These are phyloP conservation scores for Clathrus columnatus DNA, from an alignment of 768 basidiomycete genomes.

Conservation along the genomic window DNA sequence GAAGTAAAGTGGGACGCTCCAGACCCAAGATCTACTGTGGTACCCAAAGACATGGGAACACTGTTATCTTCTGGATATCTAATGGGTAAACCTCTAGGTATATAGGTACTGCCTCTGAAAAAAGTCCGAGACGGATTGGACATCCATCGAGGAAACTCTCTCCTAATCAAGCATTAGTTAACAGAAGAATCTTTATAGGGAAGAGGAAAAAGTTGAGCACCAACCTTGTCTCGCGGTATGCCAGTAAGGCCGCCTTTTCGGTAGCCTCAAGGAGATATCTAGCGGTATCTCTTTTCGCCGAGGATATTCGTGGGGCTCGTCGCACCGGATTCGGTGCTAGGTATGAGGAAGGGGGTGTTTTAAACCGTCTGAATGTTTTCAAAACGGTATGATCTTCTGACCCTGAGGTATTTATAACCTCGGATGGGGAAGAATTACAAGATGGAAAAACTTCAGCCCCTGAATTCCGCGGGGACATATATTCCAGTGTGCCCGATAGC, in stretches of 20 bases:
- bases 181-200: neutral
- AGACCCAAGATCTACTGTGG: neutral
- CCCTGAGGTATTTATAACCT: neutral
- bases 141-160: slow-evolving; percentile 5
- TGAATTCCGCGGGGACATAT: neutral
- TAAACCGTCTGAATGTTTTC: neutral
- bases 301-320: neutral
- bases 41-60: neutral
- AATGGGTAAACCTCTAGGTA: slow-evolving; percentile 1
- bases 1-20: neutral
- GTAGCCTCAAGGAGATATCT: neutral
- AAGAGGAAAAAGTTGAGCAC: neutral
- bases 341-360: neutral
- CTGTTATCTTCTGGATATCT: neutral
- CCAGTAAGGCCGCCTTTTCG: neutral
- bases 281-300: neutral
- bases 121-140: neutral
- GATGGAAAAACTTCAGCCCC: neutral
- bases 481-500: neutral
- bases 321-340: slow-evolving; percentile 7
- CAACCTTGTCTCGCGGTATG: neutral
- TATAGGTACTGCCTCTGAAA: neutral
- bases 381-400: neutral
- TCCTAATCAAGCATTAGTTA: neutral
- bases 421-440: neutral